phyloP scores from a whole-genome alignment of 1,284 basidiomycete species.

The Stygiomarasmius scandens region DNA sequence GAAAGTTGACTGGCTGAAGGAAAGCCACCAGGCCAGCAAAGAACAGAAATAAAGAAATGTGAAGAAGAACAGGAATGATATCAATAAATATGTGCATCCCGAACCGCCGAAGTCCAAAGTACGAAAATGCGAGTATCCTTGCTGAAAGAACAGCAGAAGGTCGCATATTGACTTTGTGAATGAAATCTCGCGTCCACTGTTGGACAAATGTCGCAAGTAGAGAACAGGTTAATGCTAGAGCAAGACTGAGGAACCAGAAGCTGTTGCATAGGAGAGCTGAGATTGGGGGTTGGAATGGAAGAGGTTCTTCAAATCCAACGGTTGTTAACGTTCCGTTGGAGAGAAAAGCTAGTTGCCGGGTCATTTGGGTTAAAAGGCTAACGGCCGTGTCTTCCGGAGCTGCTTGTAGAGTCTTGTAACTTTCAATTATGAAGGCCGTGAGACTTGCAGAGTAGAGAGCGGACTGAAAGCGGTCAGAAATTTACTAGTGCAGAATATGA shows the following conservation, averaged over 20 bases:
- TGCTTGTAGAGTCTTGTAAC: conserved; percentile 19
- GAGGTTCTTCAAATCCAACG: background rate
- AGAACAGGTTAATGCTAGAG: background rate
- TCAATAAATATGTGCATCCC: background rate
- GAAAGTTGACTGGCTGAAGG: background rate
- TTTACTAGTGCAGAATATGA: background rate
- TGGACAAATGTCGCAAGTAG: background rate
- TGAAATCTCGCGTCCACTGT: background rate
- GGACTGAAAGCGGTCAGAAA: conserved; percentile 14
- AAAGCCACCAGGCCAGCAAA: background rate
- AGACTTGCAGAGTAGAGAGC: conserved; percentile 25
- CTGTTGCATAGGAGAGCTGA: background rate
- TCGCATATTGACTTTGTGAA: background rate
- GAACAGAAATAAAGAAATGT: background rate
- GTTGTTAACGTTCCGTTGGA: background rate
- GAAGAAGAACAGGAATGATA: background rate
- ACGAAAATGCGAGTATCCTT: background rate
- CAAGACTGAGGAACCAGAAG: background rate
- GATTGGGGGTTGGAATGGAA: background rate
- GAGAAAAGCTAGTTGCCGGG: conserved; percentile 4
- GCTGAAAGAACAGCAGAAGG: background rate
- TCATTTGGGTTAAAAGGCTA: conserved; percentile 16
- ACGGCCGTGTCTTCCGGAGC: conserved; percentile 13
- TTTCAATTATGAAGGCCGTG: conserved; percentile 23
- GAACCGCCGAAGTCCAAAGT: background rate